Evolutionary conservation across 2,329 filamentous ascomycete genomes (phyloP).

Genomic region (Trichophyton equinum): DNA sequence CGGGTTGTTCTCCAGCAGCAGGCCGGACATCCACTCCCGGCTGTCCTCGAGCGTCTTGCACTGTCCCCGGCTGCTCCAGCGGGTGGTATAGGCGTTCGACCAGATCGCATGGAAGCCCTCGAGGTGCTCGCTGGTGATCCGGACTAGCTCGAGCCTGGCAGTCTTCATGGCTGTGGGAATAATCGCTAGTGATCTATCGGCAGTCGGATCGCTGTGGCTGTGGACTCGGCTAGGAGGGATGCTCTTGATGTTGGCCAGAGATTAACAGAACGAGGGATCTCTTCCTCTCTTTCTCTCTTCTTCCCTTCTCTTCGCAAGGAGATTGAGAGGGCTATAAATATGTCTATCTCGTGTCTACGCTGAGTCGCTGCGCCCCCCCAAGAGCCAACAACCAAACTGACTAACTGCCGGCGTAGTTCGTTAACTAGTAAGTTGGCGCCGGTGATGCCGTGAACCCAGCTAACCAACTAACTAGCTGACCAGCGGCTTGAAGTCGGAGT

Average conservation of each 20-base stretch:
- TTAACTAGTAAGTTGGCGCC: neutral
- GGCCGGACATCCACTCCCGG: neutral
- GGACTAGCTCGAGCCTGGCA: constrained; percentile 1
- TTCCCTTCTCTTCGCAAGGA: no score
- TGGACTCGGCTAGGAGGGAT: neutral
- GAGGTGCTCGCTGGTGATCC: neutral
- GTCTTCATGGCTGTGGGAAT: neutral
- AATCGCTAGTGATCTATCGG: no score
- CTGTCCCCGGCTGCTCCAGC: neutral
- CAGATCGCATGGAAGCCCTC: neutral
- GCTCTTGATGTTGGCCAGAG: no score
- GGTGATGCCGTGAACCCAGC: neutral
- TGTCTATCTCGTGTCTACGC: no score
- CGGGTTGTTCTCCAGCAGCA: constrained; percentile 1
- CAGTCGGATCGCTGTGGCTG: neutral
- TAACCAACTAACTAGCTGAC: neutral
- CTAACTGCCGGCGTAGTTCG: neutral
- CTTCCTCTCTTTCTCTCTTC: no score
- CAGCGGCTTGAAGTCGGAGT: neutral
- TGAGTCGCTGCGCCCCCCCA: no score
- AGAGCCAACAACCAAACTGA: no score
- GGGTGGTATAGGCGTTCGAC: neutral
- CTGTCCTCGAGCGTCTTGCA: constrained; percentile 3
- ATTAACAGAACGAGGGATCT: no score
- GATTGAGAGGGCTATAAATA: no score